Evolutionary conservation across 1,284 basidiomycete species (phyloP), one percentile per base, ranked within the genome.

Genomic region (Phellopilus nigrolimitatus): DNA sequence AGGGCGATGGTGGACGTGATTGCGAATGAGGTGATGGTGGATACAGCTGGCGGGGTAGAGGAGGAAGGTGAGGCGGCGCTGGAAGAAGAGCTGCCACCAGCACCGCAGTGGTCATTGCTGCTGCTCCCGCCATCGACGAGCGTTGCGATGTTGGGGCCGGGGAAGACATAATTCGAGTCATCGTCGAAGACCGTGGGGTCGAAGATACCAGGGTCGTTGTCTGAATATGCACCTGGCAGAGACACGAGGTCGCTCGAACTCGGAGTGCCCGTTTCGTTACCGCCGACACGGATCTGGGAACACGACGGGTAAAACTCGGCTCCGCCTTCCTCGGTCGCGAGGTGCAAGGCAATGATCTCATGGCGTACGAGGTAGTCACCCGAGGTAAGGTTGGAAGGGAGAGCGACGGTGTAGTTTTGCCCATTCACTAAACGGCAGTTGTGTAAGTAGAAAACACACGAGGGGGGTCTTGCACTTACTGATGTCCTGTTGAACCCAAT

Each of bases 251-350:
- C 74, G 56, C 62, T 61, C 17, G 37, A n/a, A 36, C 27, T 40
- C 0, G 81, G 73, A 0, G 55, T 61, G 28, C 75, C 78, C 10
- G 65, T 73, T 12, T 73, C 74, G 19, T 64, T 71, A 25, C 82
- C 83, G 1, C 71, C 70, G 36, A 88, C 68, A 19, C 59, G 69
- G 53, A 88, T 59, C 61, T 88, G 86, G 3, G 75, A 64, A 62
- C 85, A 88, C n/a, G 74, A 78, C 0, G 80, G 79, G 62, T 88
- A 88, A 69, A 84, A 87, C 66, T 88, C 84, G 13, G 82, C 84
- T 13, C 79, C 80, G 4, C 78, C 77, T 0, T 45, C 2, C 1
- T 61, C 53, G 42, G 60, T 62, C 12, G 74, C 86, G 34, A 77
- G 69, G 56, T 88, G 86, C 13, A 88, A 75, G 5, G 80, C 77